Percentiles rank a stretch among this genome's conserved stretches.
phyloP scores from a whole-genome alignment of 257 asterid species.

The Ilex aquifolium region DNA sequence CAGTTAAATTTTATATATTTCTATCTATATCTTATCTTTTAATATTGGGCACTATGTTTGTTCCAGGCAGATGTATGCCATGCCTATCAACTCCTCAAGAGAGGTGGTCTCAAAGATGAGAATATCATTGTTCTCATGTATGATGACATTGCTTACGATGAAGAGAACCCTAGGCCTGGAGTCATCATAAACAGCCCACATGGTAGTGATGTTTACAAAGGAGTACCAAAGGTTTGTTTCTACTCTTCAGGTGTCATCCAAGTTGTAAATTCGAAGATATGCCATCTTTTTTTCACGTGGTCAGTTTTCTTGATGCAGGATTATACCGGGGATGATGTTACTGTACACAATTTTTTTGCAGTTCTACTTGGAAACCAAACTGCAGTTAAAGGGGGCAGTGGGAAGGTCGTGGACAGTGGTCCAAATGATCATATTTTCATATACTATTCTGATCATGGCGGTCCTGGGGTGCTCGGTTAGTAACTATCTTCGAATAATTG shows the following conservation, averaged over 20 bases:
- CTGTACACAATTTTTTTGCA: slow-evolving; percentile 61
- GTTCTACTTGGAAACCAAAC: slow-evolving; percentile 77
- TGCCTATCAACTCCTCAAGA: slow-evolving; percentile 80
- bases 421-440: slow-evolving; percentile 86
- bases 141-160: slow-evolving; percentile 77
- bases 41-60: slow-evolving; percentile 4
- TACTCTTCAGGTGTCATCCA: slow-evolving; percentile 1
- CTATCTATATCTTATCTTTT: neutral
- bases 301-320: slow-evolving; percentile 49
- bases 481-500: slow-evolving; percentile 2
- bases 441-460: slow-evolving; percentile 91
- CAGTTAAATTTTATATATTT: neutral
- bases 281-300: slow-evolving; percentile 16
- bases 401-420: slow-evolving; percentile 90
- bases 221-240: slow-evolving; percentile 85
- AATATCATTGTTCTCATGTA: slow-evolving; percentile 85
- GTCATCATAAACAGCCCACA: slow-evolving; percentile 82
- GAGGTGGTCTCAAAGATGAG: slow-evolving; percentile 90
- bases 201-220: slow-evolving; percentile 80
- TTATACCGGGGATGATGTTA: slow-evolving; percentile 72
- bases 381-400: slow-evolving; percentile 84
- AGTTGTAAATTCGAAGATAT: slow-evolving; percentile 8
- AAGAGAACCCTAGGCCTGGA: slow-evolving; percentile 84
- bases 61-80: slow-evolving; percentile 93
- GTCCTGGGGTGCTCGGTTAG: slow-evolving; percentile 94